phyloP scores from a whole-genome alignment of 2,329 filamentous ascomycete species.

The Fusarium sublunatum region DNA sequence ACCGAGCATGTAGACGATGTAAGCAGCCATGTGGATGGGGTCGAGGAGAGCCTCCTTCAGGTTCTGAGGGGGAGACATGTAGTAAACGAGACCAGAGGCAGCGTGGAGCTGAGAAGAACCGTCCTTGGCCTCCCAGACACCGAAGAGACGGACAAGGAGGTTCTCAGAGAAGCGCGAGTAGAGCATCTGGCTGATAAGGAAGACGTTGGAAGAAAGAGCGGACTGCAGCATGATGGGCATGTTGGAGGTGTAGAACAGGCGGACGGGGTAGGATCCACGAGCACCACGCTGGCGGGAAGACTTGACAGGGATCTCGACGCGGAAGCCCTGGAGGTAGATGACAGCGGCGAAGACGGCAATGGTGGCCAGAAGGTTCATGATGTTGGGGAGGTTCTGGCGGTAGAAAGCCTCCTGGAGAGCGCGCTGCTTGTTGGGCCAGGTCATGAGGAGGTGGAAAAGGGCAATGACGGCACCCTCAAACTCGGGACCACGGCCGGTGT shows the following conservation, averaged over 20 bases:
- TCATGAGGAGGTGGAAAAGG: slow-evolving; percentile 96
- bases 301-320: slow-evolving; percentile 99
- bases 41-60: slow-evolving; percentile 97
- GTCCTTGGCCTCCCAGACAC: slow-evolving; percentile 98
- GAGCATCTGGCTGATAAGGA: slow-evolving; percentile 99
- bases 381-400: slow-evolving; percentile 98
- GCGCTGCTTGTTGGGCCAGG: slow-evolving; percentile 99
- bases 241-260: slow-evolving; percentile 99
- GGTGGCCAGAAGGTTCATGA: slow-evolving; percentile 98
- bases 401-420: slow-evolving; percentile 99
- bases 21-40: slow-evolving; percentile 94
- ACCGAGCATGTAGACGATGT: slow-evolving; percentile 97
- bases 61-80: slow-evolving; percentile 99
- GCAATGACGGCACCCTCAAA: slow-evolving; percentile 99
- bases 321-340: slow-evolving; percentile 99
- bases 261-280: slow-evolving; percentile 96
- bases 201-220: slow-evolving; percentile 97
- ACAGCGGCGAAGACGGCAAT: slow-evolving; percentile 94
- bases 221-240: slow-evolving; percentile 99
- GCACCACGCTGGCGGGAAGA: slow-evolving; percentile 98
- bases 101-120: slow-evolving; percentile 96
- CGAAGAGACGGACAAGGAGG: slow-evolving; percentile 95
- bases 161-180: slow-evolving; percentile 99
- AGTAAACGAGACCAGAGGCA: slow-evolving; percentile 94
- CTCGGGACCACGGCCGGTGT: slow-evolving; percentile 98